Evolutionary conservation across 2,329 filamentous ascomycete genomes (phyloP), one percentile per base, ranked within the genome.

Genomic region (Aspergillus sergii): DNA sequence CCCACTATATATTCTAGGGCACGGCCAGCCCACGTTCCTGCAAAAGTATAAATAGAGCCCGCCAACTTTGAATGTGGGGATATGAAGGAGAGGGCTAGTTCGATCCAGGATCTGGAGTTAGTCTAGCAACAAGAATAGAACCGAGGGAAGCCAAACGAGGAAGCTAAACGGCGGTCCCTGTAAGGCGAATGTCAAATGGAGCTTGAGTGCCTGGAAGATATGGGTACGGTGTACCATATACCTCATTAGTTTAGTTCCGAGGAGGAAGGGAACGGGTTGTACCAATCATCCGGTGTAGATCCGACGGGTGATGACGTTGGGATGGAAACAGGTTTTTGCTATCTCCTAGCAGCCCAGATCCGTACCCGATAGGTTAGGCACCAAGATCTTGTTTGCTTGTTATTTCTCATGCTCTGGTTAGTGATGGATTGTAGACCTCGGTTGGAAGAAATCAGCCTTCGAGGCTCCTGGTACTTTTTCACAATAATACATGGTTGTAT

Each of bases 251-350:
- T 16, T 36, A 36, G 34, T 36, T 14, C 34, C 30, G 30, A 11
- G 32, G 32, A 11, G 32, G 14, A 16, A 36, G 34, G 34, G 14
- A 36, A 36, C 14, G 14, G 34, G 16, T 16, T 16, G 46, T 50
- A 53, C 50, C 36, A 53, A n/a, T 53, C 50, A 53, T 54, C 51
- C 28, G 14, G 19, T 32, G 56, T 26, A 51, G 57, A 59, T 59
- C 57, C 43, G n/a, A 30, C 16, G 46, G 34, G 21, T 6, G 34
- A 59, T 59, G 58, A 53, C 48, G 58, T 50, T 50, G 23, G 23
- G 41, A 54, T 59, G 5, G 45, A 59, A 59, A 59, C 58, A 54
- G 58, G 58, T 54, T 59, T 59, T 59, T 39, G 34, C 12, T 43
- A 43, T 39, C 26, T 54, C 34, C 36, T 55, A 50, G 4, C 39